phyloP scores from a whole-genome alignment of 441 rosid genomes.

The Corymbia citriodora region DNA sequence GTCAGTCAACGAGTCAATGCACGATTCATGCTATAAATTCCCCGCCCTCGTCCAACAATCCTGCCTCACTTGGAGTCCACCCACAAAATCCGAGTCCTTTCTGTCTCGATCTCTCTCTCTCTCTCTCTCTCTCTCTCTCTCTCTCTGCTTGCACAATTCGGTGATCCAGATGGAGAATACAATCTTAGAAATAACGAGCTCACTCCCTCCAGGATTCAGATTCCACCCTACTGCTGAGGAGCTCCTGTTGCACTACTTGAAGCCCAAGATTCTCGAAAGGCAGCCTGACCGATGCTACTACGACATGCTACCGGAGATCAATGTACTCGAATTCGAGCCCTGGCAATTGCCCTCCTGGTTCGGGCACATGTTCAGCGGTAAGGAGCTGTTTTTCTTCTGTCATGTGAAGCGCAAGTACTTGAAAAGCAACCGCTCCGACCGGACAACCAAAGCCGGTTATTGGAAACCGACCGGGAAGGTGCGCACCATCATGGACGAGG shows the following conservation, averaged over 20 bases:
- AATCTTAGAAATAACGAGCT: not conserved
- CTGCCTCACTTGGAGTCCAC: not conserved
- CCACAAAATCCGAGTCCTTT: not conserved
- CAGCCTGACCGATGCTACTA: too few relatives aligned
- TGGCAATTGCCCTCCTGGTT: not conserved
- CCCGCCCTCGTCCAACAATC: not conserved
- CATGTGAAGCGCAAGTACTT: not conserved
- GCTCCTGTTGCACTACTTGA: not conserved
- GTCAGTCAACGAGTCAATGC: not conserved
- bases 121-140: not conserved
- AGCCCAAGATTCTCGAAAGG: too few relatives aligned
- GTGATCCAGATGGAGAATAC: not conserved
- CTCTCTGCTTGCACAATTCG: not conserved
- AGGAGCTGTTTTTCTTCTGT: not conserved
- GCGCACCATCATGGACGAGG: not conserved
- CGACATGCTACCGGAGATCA: not conserved
- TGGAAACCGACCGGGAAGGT: not conserved
- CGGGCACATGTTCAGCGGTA: not conserved
- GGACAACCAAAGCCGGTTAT: not conserved
- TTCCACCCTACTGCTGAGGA: not conserved
- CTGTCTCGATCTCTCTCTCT: not conserved
- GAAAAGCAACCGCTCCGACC: not conserved
- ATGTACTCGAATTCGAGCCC: not conserved
- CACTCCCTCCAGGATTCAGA: not conserved
- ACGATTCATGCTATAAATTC: not conserved